A percentile compares a stretch with the other conserved stretches of the same genome.
Conservation (phyloP, 805 yeast genomes). For the Lachancea sp. region DNA sequence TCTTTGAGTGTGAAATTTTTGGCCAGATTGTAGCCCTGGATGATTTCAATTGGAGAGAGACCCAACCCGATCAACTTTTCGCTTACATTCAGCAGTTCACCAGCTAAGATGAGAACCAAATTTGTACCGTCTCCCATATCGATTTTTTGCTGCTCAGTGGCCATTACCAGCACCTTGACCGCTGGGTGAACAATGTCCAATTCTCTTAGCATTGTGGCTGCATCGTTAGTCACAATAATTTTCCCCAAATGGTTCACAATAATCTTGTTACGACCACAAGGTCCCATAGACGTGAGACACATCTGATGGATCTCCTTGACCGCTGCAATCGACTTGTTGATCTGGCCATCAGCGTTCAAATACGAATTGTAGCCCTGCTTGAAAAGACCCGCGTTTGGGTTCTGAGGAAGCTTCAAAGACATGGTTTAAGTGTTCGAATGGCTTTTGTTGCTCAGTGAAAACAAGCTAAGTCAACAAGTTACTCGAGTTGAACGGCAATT, state of each 20-base stretch:
- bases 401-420: conserved; percentile 88
- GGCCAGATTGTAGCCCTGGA: conserved; percentile 91
- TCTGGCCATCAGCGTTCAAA: conserved; percentile 89
- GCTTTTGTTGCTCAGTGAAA: background rate
- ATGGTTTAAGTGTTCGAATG: conserved; percentile 32
- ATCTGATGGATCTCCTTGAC: conserved; percentile 87
- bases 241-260: conserved; percentile 83
- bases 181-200: conserved; percentile 96
- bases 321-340: conserved; percentile 86
- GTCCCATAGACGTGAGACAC: conserved; percentile 93
- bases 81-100: conserved; percentile 80
- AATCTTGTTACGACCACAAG: conserved; percentile 94
- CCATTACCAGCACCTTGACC: conserved; percentile 91
- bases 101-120: conserved; percentile 85
- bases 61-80: conserved; percentile 83
- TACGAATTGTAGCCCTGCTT: conserved; percentile 91
- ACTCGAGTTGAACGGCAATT: background rate
- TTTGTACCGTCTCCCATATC: conserved; percentile 98
- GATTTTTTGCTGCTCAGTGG: conserved; percentile 91
- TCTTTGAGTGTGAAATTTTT: conserved; percentile 62
- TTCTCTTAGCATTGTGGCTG: conserved; percentile 95
- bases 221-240: conserved; percentile 88
- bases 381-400: conserved; percentile 89
- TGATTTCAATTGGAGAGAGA: conserved; percentile 83
- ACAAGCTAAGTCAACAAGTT: no score